These are phyloP conservation scores for Yamadazyma sp. DNA, from an alignment of 805 yeast genomes.

Conservation along the genomic window DNA sequence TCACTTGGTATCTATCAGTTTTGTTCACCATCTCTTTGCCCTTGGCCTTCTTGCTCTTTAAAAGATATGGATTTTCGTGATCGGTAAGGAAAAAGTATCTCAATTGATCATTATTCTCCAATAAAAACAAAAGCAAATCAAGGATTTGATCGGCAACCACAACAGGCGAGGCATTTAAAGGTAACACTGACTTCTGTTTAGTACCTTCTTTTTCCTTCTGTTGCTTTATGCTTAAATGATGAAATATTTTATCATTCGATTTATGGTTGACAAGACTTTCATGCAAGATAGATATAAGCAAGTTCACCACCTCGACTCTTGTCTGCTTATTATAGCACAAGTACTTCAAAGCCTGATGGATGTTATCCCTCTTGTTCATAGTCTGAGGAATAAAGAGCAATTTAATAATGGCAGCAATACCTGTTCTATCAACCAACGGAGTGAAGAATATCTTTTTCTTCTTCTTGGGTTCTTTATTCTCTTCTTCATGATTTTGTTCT, in stretches of 20 bases:
- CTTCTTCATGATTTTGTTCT: constrained; percentile 14
- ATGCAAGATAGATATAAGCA: constrained; percentile 64
- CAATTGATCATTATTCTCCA: constrained; percentile 65
- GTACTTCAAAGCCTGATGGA: constrained; percentile 64
- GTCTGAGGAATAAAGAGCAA: constrained; percentile 73
- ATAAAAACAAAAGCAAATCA: constrained; percentile 68
- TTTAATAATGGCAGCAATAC: constrained; percentile 70
- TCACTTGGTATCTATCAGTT: constrained; percentile 64
- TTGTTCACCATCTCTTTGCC: constrained; percentile 22
- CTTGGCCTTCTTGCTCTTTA: constrained; percentile 35
- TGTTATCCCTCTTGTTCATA: constrained; percentile 56
- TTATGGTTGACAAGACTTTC: constrained; percentile 70
- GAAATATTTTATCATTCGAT: constrained; percentile 61
- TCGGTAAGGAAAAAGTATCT: constrained; percentile 77
- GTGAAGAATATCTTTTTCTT: constrained; percentile 43
- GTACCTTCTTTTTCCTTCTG: constrained; percentile 12
- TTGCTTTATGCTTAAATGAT: constrained; percentile 51
- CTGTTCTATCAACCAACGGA: constrained; percentile 72
- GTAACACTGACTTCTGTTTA: constrained; percentile 29
- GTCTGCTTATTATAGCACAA: constrained; percentile 78
- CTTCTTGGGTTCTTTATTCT: constrained; percentile 14
- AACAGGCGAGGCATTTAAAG: constrained; percentile 64
- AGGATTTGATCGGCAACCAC: constrained; percentile 74
- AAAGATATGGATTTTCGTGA: constrained; percentile 51
- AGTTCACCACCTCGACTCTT: constrained; percentile 68